phyloP scores from a whole-genome alignment of 805 yeast species.

The Geotrichum ghanense region DNA sequence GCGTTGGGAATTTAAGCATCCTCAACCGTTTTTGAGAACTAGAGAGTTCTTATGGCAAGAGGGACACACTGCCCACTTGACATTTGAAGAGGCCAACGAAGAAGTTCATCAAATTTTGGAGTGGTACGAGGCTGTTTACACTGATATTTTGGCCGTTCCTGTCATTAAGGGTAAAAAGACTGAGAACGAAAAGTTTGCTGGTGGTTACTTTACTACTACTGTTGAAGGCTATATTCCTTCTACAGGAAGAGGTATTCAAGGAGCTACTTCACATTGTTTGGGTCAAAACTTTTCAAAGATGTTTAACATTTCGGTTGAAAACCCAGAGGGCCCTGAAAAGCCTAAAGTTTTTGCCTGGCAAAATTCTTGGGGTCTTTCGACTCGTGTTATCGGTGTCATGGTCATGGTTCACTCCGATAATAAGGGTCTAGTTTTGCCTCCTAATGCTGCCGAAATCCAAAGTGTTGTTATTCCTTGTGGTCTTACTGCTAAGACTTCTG shows the following conservation, averaged over 20 bases:
- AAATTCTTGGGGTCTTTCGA: slow-evolving; percentile 98
- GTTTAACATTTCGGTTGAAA: slow-evolving; percentile 93
- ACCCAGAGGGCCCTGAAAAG: slow-evolving; percentile 80
- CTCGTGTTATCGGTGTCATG: slow-evolving; percentile 99
- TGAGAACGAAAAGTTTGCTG: slow-evolving; percentile 97
- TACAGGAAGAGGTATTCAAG: slow-evolving; percentile 99
- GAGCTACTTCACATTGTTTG: slow-evolving; percentile 95
- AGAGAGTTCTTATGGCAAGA: slow-evolving; percentile 99
- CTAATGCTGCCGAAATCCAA: slow-evolving; percentile 89
- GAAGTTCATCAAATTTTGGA: slow-evolving; percentile 85
- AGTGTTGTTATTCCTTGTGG: slow-evolving; percentile 94
- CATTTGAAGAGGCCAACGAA: slow-evolving; percentile 63
- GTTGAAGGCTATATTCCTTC: slow-evolving; percentile 95
- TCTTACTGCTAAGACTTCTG: slow-evolving; percentile 72
- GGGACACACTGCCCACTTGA: slow-evolving; percentile 96
- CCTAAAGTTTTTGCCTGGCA: slow-evolving; percentile 87
- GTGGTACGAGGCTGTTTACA: slow-evolving; percentile 73
- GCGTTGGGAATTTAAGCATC: slow-evolving; percentile 99
- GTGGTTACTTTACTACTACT: slow-evolving; percentile 92
- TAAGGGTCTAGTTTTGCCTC: slow-evolving; percentile 96
- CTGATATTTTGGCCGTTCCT: slow-evolving; percentile 93
- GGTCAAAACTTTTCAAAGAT: slow-evolving; percentile 98
- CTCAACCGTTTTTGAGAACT: slow-evolving; percentile 97
- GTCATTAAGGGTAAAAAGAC: slow-evolving; percentile 92
- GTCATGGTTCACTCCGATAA: slow-evolving; percentile 97